These are phyloP conservation scores for Verticillium alfalfae DNA, from an alignment of 2,329 filamentous ascomycete genomes.

Conservation along the genomic window DNA sequence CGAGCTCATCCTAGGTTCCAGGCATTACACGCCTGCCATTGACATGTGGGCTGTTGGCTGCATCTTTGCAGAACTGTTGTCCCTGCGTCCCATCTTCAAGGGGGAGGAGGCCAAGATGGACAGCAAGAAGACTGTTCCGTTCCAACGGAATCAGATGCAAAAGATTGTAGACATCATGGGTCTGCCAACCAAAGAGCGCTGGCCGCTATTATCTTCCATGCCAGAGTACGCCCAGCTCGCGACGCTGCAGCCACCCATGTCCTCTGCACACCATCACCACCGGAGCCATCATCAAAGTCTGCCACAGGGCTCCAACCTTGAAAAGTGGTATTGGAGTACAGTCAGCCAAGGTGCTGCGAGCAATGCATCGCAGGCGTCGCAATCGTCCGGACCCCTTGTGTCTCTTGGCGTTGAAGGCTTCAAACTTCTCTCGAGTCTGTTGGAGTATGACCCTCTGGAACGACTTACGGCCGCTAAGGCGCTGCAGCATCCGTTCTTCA, in stretches of 20 bases:
- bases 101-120: constrained; percentile 99
- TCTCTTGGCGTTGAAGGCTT: constrained; percentile 73
- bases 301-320: constrained; percentile 47
- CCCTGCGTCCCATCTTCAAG: constrained; percentile 91
- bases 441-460: constrained; percentile 90
- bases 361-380: constrained; percentile 36
- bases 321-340: constrained; percentile 74
- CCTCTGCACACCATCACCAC: constrained; percentile 35
- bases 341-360: constrained; percentile 53
- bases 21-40: constrained; percentile 96
- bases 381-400: constrained; percentile 36
- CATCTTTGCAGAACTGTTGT: constrained; percentile 92
- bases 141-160: constrained; percentile 97
- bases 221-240: constrained; percentile 75
- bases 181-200: constrained; percentile 79
- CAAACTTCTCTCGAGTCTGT: constrained; percentile 70
- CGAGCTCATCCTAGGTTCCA: constrained; percentile 82
- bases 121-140: constrained; percentile 93
- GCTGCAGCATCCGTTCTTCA: constrained; percentile 87
- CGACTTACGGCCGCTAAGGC: constrained; percentile 83
- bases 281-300: constrained; percentile 34
- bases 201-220: constrained; percentile 80
- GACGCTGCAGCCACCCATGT: constrained; percentile 44
- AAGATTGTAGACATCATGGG: constrained; percentile 98
- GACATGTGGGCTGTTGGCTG: constrained; percentile 98